Percentiles rank a stretch among this genome's conserved stretches.
Conservation (phyloP, 2,329 filamentous ascomycete species). For the Simplicillium sp. region DNA sequence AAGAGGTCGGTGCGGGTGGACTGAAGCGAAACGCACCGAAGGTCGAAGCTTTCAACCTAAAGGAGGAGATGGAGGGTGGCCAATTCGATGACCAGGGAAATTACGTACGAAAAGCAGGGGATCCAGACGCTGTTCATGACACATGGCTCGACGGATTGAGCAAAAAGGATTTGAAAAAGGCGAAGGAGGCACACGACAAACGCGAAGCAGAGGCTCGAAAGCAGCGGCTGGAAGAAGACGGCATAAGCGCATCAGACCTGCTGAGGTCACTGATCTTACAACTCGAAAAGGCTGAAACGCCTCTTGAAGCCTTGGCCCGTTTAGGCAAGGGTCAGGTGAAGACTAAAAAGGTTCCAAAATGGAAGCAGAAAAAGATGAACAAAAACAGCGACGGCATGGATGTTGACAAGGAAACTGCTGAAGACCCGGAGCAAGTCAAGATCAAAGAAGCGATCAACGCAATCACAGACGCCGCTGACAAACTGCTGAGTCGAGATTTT, state of each 20-base stretch:
- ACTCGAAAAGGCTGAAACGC: constrained; percentile 74
- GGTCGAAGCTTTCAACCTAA: constrained; percentile 94
- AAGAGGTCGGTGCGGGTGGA: constrained; percentile 81
- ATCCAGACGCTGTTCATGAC: constrained; percentile 86
- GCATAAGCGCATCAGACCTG: constrained; percentile 62
- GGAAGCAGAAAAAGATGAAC: constrained; percentile 61
- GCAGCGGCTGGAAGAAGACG: constrained; percentile 65
- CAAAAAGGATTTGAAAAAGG: constrained; percentile 86
- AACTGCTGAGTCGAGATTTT: constrained; percentile 71
- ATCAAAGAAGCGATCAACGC: constrained; percentile 67
- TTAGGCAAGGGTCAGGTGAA: constrained; percentile 61
- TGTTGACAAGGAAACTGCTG: constrained; percentile 48
- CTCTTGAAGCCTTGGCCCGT: constrained; percentile 77
- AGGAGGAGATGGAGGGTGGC: constrained; percentile 81
- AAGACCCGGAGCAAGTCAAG: constrained; percentile 60
- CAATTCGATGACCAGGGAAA: constrained; percentile 87
- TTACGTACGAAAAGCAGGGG: constrained; percentile 78
- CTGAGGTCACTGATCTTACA: constrained; percentile 62
- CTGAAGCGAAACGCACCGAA: constrained; percentile 91
- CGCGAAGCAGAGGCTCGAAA: constrained; percentile 67
- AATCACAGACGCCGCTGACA: constrained; percentile 85
- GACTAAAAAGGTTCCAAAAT: constrained; percentile 50
- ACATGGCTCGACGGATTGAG: constrained; percentile 85
- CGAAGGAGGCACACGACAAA: constrained; percentile 78
- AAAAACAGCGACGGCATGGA: constrained; percentile 58